Evolutionary conservation across 1,284 basidiomycete genomes (phyloP), one percentile per base, ranked within the genome.

Genomic region (Hemileccinum hortonii): DNA sequence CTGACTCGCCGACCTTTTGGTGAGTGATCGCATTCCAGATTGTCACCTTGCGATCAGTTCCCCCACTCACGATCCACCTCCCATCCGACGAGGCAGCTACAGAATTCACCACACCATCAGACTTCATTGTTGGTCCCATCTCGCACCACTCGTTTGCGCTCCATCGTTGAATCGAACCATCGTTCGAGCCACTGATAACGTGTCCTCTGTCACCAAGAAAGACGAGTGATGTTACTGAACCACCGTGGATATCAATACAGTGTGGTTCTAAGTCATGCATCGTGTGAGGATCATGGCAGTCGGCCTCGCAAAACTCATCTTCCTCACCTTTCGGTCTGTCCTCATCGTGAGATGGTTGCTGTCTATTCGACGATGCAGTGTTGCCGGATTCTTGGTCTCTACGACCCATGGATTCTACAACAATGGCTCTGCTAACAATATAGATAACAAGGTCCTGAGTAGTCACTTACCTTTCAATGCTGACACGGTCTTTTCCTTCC

Each of bases 161-260:
- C 57, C 56, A 58, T n/a, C n/a, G 37, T 24, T 37, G 46, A 32
- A 49, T 44, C 16, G 41, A 48, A 15, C 43, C 43, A 40, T 55
- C 46, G 14, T n/a, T 24, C 38, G 42, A 50, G 12, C 38, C 41
- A 19, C 48, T 21, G 6, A 32, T 35, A 3, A 58, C 16, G 3
- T 54, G 30, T 7, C 32, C 29, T n/a, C 52, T 52, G 18, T 58
- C 51, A 16, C 12, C 19, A 18, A 54, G 47, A 38, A 58, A 58
- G n/a, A 21, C 39, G 18, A 58, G 22, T 7, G 55, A 57, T 3
- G 46, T 38, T 35, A 57, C 36, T 33, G 21, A 30, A 19, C 32
- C 15, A 4, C 12, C 36, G 16, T 21, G 42, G 33, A 29, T 29
- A 35, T 48, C 24, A 40, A 53, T 33, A 12, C 14, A 22, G 12